Conservation (phyloP, 2,329 filamentous ascomycete species). For the Sarocladium brachiariae region DNA sequence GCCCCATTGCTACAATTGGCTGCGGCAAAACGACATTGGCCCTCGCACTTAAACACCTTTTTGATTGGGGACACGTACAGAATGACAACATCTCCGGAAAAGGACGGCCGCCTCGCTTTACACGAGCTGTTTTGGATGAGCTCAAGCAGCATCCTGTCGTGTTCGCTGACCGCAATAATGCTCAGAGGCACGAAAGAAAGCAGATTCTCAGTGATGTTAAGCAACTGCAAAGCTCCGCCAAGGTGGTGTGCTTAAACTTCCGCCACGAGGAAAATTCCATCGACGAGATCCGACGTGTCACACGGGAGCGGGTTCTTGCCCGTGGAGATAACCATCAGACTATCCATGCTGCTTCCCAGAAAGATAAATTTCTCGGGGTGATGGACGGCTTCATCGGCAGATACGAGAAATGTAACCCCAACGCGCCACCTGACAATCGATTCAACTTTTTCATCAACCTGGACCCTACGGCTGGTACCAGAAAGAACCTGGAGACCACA, state of each 20-base stretch:
- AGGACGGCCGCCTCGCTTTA: slow-evolving; percentile 71
- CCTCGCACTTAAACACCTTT: slow-evolving; percentile 72
- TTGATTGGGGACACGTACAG: slow-evolving; percentile 87
- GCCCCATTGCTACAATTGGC: slow-evolving; percentile 86
- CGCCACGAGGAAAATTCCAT: slow-evolving; percentile 74
- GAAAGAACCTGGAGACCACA: slow-evolving; percentile 77
- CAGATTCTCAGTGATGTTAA: slow-evolving; percentile 79
- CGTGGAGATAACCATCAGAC: slow-evolving; percentile 97
- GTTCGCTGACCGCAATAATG: slow-evolving; percentile 91
- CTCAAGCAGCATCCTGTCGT: slow-evolving; percentile 64
- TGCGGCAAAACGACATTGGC: slow-evolving; percentile 96
- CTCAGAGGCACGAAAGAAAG: slow-evolving; percentile 76
- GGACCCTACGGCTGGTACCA: slow-evolving; percentile 68
- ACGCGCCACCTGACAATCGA: slow-evolving; percentile 63
- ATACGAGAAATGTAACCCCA: slow-evolving; percentile 70
- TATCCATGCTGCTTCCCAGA: slow-evolving; percentile 74
- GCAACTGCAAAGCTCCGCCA: slow-evolving; percentile 53
- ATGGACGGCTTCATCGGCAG: slow-evolving; percentile 91
- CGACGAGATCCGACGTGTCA: slow-evolving; percentile 65
- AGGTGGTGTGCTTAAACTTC: slow-evolving; percentile 82
- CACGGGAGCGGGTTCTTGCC: slow-evolving; percentile 69
- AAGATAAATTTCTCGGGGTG: slow-evolving; percentile 71
- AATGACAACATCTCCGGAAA: slow-evolving; percentile 91
- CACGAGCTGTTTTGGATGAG: slow-evolving; percentile 57
- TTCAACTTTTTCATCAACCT: slow-evolving; percentile 86